Base-by-base conservation (phyloP, 2,329 filamentous ascomycete genomes). In the Pestalotiopsis sp. region DNA sequence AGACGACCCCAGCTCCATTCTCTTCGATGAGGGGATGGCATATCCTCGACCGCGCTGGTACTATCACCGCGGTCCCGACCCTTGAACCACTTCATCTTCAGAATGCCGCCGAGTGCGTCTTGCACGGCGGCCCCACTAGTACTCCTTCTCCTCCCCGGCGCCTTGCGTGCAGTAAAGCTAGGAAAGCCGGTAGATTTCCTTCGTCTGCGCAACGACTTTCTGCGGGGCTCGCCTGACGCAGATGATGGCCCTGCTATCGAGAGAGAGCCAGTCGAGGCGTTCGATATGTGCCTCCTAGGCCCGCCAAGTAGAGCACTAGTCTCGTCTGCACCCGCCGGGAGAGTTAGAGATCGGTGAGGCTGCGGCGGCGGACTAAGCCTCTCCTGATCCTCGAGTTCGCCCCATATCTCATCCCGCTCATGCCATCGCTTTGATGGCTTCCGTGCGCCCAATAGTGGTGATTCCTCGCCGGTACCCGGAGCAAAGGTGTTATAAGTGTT, bases 331-430 rank as follows among this genome's bases (percentile, higher is more conserved):
- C 65, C 71, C 17, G 66, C 65, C 7, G 85, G 84, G 44, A 88
- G 68, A 2, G 86, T 87, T 66, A 79, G 84, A 11, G 86, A 86
- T 14, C 85, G 82, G 26, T 80, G 76, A 59, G 84, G 80, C 56
- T 75, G 77, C 3, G 77, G 72, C 0, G 81, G 78, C 64, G 81
- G 80, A 67, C 78, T 81, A 38, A 80, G 77, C 22, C 81, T 79
- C 64, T 88, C 86, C 55, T 91, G 89, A 73, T 97, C 94, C 75
- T 96, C 91, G 14, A 97, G 84, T 77, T 97, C 94, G 67, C 90
- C 92, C 94, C 94, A 97, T 39, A 97, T 96, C 73, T 96, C 92
- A 44, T 89, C 89, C 1, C 88, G 88, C 76, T 96, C 92, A 67
- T 88, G 82, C 84, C 87, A 88, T 65, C 88, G 76, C 52, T 82